Base-by-base conservation (phyloP, 2,329 filamentous ascomycete genomes). In the Akanthomyces muscarius region DNA sequence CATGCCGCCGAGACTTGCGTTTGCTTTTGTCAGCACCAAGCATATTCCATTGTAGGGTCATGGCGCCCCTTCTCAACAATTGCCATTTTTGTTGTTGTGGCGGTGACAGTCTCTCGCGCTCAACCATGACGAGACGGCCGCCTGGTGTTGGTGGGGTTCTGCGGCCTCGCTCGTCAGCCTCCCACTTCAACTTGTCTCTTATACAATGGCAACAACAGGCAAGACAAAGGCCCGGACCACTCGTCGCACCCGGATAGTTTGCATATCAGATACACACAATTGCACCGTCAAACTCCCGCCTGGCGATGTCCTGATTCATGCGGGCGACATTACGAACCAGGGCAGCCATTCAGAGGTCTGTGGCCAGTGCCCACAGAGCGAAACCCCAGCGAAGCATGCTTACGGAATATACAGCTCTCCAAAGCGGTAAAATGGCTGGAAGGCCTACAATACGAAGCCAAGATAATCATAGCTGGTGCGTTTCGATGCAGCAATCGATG, bases 231-330 rank as follows among this genome's bases (percentile, higher is more conserved):
- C 5, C n/a, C 51, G 51, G n/a, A 21, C 28, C 25, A 36, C 41
- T 41, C 59, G 80, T 59, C 77, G 82, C 66, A 87, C 88, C 6
- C 83, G 89, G 65, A 82, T 92, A 63, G 88, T 92, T 59, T 91
- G 89, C 75, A 82, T 92, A 62, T 90, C 89, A 4, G 90, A 93
- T 74, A 92, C 89, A 2, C 89, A 92, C 74, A 90, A 90, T 71
- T 81, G 78, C 67, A 80, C 80, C 2, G 79, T 84, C 68, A 87
- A 85, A 68, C 80, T 92, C 1, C 89, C 90, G 0, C 81, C 81
- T 25, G 90, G 89, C 47, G 89, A 93, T 71, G 84, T 93, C 10
- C 79, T 93, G 41, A 86, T 92, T 56, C 89, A 92, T 70, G 89
- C 89, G 1, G 89, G 90, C 7, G 90, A 93, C 71, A 74, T 93